Evolutionary conservation across 2,329 filamentous ascomycete species (phyloP), one percentile per base, ranked within the genome.

Genomic region (Penicillium sp.): DNA sequence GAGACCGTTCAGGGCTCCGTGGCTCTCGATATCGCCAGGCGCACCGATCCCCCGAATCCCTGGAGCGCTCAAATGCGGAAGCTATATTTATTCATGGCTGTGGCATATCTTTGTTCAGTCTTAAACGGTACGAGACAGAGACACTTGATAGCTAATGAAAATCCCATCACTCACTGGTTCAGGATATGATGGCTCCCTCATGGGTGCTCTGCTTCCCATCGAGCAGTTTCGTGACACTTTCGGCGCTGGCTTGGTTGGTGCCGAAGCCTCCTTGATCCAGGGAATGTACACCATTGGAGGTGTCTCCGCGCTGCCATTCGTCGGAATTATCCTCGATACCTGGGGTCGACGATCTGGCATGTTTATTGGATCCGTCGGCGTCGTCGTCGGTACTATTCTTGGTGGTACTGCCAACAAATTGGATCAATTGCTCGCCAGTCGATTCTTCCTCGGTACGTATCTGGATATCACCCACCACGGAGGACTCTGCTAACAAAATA

Each of bases 341-440:
- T 81, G 74, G 68, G 83, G 83, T 49, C 78, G 83, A 51, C 53
- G 62, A 11, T 53, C 53, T 13, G 68, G 72, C n/a, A 74, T 77
- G 40, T 64, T 74, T 26, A 39, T 71, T 22, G 74, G 73, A 11
- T 67, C 69, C 13, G 11, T 73, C 11, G 55, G 73, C 8, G 70
- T 72, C 8, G 57, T 68, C n/a, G 44, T 75, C 3, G 75, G 73
- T 8, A 69, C 67, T 13, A 76, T 80, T 47, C 63, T 85, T 26
- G 76, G 76, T 4, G 76, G 81, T 10, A 76, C 79, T 34, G 65
- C 75, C 48, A 74, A 73, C 42, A 66, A 61, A 43, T 73, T 78
- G 2, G 74, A 71, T 10, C 66, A 66, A 46, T 85, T 87, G 69
- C 82, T 86, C 69, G 82, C 74, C 8, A 80, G 81, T 6, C 75